phyloP scores from a whole-genome alignment of 441 rosid species.

The Aleurites moluccanus region DNA sequence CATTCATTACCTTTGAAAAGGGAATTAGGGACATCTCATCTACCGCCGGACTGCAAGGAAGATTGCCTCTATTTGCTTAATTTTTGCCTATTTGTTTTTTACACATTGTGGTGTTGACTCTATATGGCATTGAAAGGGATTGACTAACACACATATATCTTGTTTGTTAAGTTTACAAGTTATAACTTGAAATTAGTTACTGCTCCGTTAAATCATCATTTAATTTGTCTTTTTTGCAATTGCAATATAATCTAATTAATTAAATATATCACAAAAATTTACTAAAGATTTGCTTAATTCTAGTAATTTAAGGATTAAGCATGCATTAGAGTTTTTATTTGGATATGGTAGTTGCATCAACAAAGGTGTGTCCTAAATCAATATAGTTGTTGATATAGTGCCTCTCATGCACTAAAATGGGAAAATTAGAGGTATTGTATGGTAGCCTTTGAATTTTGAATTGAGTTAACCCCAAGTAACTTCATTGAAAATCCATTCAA shows the following conservation, averaged over 20 bases:
- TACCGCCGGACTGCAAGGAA: conserved; percentile 39
- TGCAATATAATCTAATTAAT: too few relatives aligned
- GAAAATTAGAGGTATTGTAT: neutral
- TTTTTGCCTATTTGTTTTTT: neutral
- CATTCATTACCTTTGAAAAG: neutral
- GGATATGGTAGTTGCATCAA: neutral
- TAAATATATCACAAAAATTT: neutral
- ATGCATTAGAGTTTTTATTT: neutral
- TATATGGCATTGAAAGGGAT: conserved; percentile 12
- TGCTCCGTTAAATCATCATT: too few relatives aligned
- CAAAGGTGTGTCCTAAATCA: neutral
- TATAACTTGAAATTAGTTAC: neutral
- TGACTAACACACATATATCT: neutral
- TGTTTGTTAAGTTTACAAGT: neutral
- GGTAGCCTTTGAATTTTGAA: neutral
- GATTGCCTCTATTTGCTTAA: neutral
- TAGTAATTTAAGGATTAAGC: neutral
- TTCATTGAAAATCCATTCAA: too few relatives aligned
- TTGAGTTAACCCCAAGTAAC: neutral
- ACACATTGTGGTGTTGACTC: conserved; percentile 11
- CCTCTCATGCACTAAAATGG: neutral
- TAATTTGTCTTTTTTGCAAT: too few relatives aligned
- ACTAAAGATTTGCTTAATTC: neutral
- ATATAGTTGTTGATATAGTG: too few relatives aligned
- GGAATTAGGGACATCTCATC: conserved; percentile 23